Conservation (phyloP, 2,329 filamentous ascomycete species). For the Aspergillus costaricaensis region DNA sequence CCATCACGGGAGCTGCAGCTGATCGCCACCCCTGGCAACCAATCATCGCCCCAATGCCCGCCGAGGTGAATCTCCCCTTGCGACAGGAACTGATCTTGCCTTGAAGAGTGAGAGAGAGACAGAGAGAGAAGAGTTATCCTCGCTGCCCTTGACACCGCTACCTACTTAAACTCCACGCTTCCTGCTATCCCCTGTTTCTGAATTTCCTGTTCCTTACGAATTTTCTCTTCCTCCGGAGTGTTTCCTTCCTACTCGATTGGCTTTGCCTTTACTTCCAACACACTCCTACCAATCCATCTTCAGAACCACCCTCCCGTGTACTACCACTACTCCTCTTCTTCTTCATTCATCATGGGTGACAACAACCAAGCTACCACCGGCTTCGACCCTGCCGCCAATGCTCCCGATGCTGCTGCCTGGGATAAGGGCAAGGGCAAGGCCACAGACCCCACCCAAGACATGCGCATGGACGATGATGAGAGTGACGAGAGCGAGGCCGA, state of each 20-base stretch:
- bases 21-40: conserved; percentile 17
- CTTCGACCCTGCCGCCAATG: conserved; percentile 44
- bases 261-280: conserved; percentile 29
- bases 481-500: conserved; percentile 63
- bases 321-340: conserved; percentile 2
- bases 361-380: conserved; percentile 30
- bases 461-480: conserved; percentile 73
- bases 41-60: conserved; percentile 16
- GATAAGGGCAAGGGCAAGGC: conserved; percentile 87
- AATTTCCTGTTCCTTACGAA: conserved; percentile 35
- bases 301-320: not conserved
- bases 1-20: conserved; percentile 24
- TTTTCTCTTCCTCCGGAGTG: conserved; percentile 51
- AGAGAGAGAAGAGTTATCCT: not conserved
- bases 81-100: conserved; percentile 6
- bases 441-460: conserved; percentile 57
- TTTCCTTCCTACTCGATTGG: conserved; percentile 60
- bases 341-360: conserved; percentile 36
- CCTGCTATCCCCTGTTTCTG: not conserved
- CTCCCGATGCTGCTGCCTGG: conserved; percentile 46
- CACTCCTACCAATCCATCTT: conserved; percentile 16
- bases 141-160: conserved; percentile 20
- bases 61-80: conserved; percentile 24
- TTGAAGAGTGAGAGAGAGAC: too few species aligned
- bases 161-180: conserved; percentile 13